These are phyloP conservation scores for Vigna angularis DNA, from an alignment of 306 rosid genomes.

Conservation along the genomic window DNA sequence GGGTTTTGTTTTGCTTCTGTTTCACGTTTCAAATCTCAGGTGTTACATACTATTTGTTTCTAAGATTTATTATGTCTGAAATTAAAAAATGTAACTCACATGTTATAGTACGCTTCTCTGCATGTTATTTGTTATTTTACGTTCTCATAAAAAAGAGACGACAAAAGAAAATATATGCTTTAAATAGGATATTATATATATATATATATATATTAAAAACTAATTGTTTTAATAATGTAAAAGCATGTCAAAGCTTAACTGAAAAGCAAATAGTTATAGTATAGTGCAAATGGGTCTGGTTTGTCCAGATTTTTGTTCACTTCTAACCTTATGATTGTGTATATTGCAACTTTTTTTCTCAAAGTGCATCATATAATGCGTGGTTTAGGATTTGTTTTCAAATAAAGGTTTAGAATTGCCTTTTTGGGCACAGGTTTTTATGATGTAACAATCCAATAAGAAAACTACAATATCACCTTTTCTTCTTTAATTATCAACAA, in stretches of 20 bases:
- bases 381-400: slow-evolving; percentile 29
- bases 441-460: slow-evolving; percentile 34
- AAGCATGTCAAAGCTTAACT: background rate
- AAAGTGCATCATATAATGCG: background rate
- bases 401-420: slow-evolving; percentile 34
- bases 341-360: background rate
- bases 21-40: no score
- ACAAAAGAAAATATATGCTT: background rate
- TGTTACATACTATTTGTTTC: no score
- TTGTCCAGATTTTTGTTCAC: background rate
- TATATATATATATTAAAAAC: background rate
- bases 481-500: slow-evolving; percentile 33
- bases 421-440: slow-evolving; percentile 17
- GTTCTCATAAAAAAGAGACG: no score
- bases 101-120: no score
- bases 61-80: no score
- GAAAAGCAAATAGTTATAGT: background rate
- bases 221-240: background rate
- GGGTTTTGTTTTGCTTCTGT: no score
- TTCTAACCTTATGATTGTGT: background rate
- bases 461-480: slow-evolving; percentile 15
- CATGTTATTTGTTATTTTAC: no score
- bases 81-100: no score
- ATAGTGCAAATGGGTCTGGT: background rate
- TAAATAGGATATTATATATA: background rate